Base-by-base conservation (phyloP, 345 rosid species). In the Arabis alpina region DNA sequence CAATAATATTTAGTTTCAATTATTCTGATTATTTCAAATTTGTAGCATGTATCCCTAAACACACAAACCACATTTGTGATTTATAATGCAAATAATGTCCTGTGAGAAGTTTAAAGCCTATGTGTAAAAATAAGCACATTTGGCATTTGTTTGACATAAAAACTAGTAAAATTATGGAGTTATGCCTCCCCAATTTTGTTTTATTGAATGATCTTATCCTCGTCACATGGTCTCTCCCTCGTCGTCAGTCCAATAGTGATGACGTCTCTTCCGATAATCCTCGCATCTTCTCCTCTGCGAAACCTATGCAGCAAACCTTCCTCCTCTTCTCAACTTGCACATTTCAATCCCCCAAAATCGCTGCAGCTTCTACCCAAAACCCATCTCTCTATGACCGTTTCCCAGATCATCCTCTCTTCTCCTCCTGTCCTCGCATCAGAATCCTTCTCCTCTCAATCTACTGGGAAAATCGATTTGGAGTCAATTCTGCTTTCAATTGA, bases 351-450 rank as follows among this genome's bases (percentile, higher is more conserved):
- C 42, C 8, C n/a, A 12, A 70, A 39, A 27, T 12, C 77, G 1
- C 7, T 42, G 3, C 77, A 73, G 1, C 53, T 64, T 57, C 65
- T 39, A 57, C 3, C 67, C 43, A 80, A 83, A 70, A 39, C 84
- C 70, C 76, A 80, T 36, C 68, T 84, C 57, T 82, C 82, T 7
- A 41, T 84, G 0, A 25, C 89, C 49, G 14, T 78, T 4, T 3
- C 82, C 41, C 80, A 82, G 57, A 68, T 76, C 72, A 48, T 83
- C 61, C 14, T 75, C 64, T 70, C 81, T 24, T 77, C 80, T 70
- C 88, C 92, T 48, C 88, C 92, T 48, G 78, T 77, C 68, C 66
- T 83, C 37, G 93, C 98, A 15, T 69, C 90, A 8, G 93, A 90
- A 66, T 14, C 81, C 11, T 27, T 71, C 3, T 47, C 68, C 24